A percentile compares a stretch with the other conserved stretches of the same genome.
Evolutionary conservation across 495 filamentous ascomycete species (phyloP).

Genomic region (Xylaria palmicola): DNA sequence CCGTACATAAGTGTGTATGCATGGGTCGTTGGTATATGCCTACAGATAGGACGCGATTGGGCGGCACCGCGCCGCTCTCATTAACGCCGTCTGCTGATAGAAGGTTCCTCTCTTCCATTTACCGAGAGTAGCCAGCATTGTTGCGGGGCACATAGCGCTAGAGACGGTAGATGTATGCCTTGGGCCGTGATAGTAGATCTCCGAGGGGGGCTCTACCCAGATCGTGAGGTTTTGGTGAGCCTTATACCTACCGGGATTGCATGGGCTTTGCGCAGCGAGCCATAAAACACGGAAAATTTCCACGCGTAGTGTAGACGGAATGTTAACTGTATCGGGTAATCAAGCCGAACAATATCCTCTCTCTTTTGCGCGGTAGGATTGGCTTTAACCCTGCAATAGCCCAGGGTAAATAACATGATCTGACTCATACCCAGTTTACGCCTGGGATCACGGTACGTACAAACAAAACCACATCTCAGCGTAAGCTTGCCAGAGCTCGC

Average conservation of each 20-base stretch:
- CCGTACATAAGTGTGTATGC: neutral
- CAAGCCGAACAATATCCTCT: neutral
- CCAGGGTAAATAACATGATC: neutral
- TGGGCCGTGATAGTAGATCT: neutral
- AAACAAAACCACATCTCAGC: too few species aligned
- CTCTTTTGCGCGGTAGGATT: neutral
- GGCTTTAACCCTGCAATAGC: neutral
- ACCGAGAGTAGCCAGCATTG: neutral
- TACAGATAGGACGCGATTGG: neutral
- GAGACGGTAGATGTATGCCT: neutral
- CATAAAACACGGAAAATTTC: neutral
- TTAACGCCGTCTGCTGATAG: neutral
- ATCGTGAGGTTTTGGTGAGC: neutral
- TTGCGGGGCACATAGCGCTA: neutral
- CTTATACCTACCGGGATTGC: too few species aligned
- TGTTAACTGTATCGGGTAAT: neutral
- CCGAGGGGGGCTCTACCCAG: too few species aligned
- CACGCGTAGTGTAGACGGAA: neutral
- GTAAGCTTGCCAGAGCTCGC: neutral
- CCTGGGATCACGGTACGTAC: too few species aligned
- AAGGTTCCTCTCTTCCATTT: neutral
- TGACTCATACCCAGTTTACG: neutral
- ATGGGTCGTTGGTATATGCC: conserved; percentile 11
- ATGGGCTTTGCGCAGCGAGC: neutral
- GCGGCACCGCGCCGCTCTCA: neutral